A percentile compares a stretch with the other conserved stretches of the same genome.
These are phyloP conservation scores for Septoria petroselini DNA, from an alignment of 2,329 filamentous ascomycete species.

Conservation along the genomic window DNA sequence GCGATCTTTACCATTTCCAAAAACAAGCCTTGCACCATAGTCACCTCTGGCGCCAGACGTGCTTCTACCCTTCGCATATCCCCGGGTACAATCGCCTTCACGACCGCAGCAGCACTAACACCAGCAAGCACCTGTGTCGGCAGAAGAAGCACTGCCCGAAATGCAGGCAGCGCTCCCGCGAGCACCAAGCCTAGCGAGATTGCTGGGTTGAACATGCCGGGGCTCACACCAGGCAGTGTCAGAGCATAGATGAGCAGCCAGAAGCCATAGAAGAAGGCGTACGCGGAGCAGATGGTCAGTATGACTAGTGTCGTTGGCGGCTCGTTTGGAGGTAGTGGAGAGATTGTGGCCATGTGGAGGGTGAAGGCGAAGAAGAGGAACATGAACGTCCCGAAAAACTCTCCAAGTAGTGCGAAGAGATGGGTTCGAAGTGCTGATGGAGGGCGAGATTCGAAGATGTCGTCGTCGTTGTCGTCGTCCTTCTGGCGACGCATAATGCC, in stretches of 20 bases:
- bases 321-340: conserved; percentile 23
- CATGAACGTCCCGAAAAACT: conserved; percentile 39
- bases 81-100: conserved; percentile 34
- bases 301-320: conserved; percentile 24
- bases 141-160: conserved; percentile 32
- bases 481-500: conserved; percentile 5
- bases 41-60: conserved; percentile 29
- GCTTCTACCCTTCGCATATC: conserved; percentile 31
- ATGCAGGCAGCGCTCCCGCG: conserved; percentile 26
- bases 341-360: conserved; percentile 30
- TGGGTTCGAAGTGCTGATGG: conserved; percentile 15
- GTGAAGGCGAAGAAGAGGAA: conserved; percentile 39
- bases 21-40: conserved; percentile 34
- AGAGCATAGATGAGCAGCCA: conserved; percentile 35
- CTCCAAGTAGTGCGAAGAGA: conserved; percentile 30
- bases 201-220: conserved; percentile 35
- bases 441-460: background rate
- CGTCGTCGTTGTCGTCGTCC: background rate
- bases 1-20: conserved; percentile 34
- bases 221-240: conserved; percentile 33
- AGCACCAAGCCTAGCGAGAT: conserved; percentile 36
- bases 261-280: conserved; percentile 35
- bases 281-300: conserved; percentile 31
- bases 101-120: conserved; percentile 35
- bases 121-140: conserved; percentile 34